These are phyloP conservation scores for Arabis alpina DNA, from an alignment of 345 rosid species.

Conservation along the genomic window DNA sequence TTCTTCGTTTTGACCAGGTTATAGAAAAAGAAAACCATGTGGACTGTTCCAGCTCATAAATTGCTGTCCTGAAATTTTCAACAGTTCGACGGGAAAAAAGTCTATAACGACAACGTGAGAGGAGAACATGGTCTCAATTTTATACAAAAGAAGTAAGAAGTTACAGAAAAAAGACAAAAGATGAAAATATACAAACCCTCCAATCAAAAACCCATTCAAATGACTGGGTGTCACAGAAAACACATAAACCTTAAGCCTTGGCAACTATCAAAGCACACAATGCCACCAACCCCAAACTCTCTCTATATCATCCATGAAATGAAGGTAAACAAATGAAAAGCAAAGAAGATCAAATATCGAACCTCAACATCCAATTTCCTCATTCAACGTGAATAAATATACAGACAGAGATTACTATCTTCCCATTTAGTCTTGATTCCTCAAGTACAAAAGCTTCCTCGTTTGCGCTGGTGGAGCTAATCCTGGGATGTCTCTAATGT, in stretches of 20 bases:
- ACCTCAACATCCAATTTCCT: constrained; percentile 38
- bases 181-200: constrained; percentile 33
- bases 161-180: constrained; percentile 12
- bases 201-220: constrained; percentile 38
- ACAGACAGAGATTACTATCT: constrained; percentile 26
- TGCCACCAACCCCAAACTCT: constrained; percentile 21
- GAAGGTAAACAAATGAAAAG: constrained; percentile 26
- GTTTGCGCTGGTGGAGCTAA: constrained; percentile 97
- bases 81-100: not conserved
- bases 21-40: constrained; percentile 16
- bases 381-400: constrained; percentile 27
- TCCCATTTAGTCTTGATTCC: constrained; percentile 44
- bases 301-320: constrained; percentile 21
- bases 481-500: constrained; percentile 96
- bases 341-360: constrained; percentile 14
- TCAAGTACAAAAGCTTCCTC: constrained; percentile 74
- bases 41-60: not conserved
- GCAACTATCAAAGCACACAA: constrained; percentile 38
- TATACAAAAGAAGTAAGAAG: constrained; percentile 35
- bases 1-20: constrained; percentile 15
- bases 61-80: constrained; percentile 12
- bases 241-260: constrained; percentile 30
- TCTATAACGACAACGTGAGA: constrained; percentile 25
- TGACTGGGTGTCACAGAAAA: not conserved
- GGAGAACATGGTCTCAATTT: constrained; percentile 35